phyloP scores from a whole-genome alignment of 345 rosid species.

The Combretum micranthum region DNA sequence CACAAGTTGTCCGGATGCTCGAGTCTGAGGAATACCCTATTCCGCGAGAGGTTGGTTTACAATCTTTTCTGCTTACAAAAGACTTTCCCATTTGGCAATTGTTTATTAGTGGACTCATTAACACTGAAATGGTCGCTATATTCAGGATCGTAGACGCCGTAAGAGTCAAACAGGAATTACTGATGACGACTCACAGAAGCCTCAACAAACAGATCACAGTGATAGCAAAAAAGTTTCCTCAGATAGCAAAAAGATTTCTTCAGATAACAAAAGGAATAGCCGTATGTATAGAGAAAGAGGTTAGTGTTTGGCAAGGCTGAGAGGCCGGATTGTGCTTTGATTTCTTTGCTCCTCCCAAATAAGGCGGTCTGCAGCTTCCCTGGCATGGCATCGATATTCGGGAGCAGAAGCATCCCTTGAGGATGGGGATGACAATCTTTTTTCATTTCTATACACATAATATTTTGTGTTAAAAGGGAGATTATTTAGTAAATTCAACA shows the following conservation, averaged over 20 bases:
- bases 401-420: too few species aligned
- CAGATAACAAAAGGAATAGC: too few species aligned
- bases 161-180: conserved; percentile 35
- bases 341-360: too few species aligned
- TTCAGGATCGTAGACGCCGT: conserved; percentile 71
- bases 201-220: conserved; percentile 37
- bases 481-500: too few species aligned
- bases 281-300: too few species aligned
- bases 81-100: neutral
- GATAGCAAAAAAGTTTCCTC: conserved; percentile 11
- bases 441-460: too few species aligned
- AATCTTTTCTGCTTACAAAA: neutral
- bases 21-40: conserved; percentile 88
- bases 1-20: conserved; percentile 92
- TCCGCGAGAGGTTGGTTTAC: conserved; percentile 66
- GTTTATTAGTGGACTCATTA: neutral
- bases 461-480: too few species aligned
- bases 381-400: too few species aligned
- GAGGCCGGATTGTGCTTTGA: too few species aligned
- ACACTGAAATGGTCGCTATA: conserved; percentile 6
- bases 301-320: too few species aligned
- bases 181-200: conserved; percentile 33
- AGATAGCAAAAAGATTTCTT: neutral
- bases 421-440: too few species aligned
- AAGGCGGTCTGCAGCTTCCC: too few species aligned